Evolutionary conservation across 2,329 filamentous ascomycete species (phyloP).

Genomic region (Alternaria arbusti): DNA sequence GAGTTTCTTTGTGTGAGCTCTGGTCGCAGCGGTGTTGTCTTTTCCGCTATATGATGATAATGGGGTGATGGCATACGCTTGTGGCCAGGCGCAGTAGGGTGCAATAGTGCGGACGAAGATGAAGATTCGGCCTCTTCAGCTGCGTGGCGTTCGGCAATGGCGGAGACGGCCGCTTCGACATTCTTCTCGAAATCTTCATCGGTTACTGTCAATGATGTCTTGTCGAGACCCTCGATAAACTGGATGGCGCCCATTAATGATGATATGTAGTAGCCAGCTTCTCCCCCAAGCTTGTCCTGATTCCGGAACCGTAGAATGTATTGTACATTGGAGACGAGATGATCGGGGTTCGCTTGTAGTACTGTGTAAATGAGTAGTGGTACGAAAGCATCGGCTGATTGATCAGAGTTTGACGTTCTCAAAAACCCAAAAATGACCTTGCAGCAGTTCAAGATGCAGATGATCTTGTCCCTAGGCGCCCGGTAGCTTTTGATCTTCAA

Average conservation of each 20-base stretch:
- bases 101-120: slow-evolving; percentile 22
- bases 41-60: slow-evolving; percentile 54
- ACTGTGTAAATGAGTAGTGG: slow-evolving; percentile 93
- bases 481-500: slow-evolving; percentile 96
- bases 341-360: slow-evolving; percentile 90
- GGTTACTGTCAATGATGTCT: slow-evolving; percentile 88
- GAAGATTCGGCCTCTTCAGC: slow-evolving; percentile 46
- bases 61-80: slow-evolving; percentile 51
- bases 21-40: slow-evolving; percentile 58
- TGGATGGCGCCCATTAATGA: slow-evolving; percentile 95
- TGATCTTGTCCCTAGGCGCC: slow-evolving; percentile 97
- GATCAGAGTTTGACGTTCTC: slow-evolving; percentile 90
- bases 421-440: slow-evolving; percentile 98
- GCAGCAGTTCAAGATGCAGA: slow-evolving; percentile 97
- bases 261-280: slow-evolving; percentile 97
- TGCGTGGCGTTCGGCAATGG: slow-evolving; percentile 87
- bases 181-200: slow-evolving; percentile 96
- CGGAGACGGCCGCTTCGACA: slow-evolving; percentile 94
- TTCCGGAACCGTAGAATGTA: slow-evolving; percentile 97
- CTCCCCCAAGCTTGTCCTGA: slow-evolving; percentile 95
- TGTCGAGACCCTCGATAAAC: slow-evolving; percentile 95
- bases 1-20: slow-evolving; percentile 67
- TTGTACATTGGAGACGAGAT: slow-evolving; percentile 96
- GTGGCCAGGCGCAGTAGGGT: slow-evolving; percentile 35
- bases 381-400: slow-evolving; percentile 93